These are phyloP conservation scores for Salvia splendens DNA, from an alignment of 257 asterid genomes.

Conservation along the genomic window DNA sequence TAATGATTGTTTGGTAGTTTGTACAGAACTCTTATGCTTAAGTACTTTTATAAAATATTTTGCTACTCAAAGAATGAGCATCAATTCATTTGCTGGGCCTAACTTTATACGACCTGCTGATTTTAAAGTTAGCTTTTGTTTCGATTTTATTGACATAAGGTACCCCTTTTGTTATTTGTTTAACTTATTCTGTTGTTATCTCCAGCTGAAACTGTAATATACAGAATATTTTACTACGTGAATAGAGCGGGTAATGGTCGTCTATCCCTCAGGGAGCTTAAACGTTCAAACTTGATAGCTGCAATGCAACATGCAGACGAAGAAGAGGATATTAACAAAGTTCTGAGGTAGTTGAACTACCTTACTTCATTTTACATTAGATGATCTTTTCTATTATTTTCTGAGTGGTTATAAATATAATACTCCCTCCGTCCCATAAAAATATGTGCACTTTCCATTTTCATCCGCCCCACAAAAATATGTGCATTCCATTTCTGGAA, in stretches of 20 bases:
- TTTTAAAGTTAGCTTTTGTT: neutral
- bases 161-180: conserved; percentile 6
- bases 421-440: too few relatives aligned
- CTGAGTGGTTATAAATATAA: conserved; percentile 17
- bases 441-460: too few relatives aligned
- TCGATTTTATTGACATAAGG: neutral
- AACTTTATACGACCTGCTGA: conserved; percentile 13
- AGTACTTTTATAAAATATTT: conserved; percentile 19
- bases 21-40: conserved; percentile 15
- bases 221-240: conserved; percentile 96
- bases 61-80: conserved; percentile 22
- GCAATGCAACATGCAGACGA: conserved; percentile 99
- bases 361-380: conserved; percentile 15
- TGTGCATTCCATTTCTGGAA: too few relatives aligned
- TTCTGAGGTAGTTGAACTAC: conserved; percentile 66
- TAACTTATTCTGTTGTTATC: conserved; percentile 48
- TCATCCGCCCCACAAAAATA: too few relatives aligned
- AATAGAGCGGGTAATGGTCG: conserved; percentile 89
- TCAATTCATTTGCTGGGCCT: conserved; percentile 24
- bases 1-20: conserved; percentile 16
- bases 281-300: conserved; percentile 77
- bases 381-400: conserved; percentile 15
- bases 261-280: conserved; percentile 91
- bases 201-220: conserved; percentile 97
- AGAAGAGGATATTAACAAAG: conserved; percentile 98